Base-by-base conservation (phyloP, 2,329 filamentous ascomycete species). In the Microdochium bolleyi region DNA sequence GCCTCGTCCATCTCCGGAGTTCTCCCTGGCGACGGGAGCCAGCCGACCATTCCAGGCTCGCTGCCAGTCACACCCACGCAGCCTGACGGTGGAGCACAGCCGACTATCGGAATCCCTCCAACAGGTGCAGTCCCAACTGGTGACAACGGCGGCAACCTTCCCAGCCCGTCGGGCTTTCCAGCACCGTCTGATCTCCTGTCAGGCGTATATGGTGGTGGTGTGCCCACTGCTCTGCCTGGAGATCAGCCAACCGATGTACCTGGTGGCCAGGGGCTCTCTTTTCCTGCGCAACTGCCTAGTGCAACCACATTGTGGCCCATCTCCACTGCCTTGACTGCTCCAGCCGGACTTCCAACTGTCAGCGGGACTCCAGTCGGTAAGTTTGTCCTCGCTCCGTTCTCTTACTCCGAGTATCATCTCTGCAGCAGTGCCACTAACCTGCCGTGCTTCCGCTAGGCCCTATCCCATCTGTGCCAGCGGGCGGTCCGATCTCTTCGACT, bases 211-310 rank as follows among this genome's bases (percentile, higher is more conserved):
- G 41, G 41, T 8, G n/a, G 14, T 16, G 55, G 57, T 41, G 55
- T 53, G 21, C 56, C 56, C 11, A 60, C 52, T 48, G 44, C 56
- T 50, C 52, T 57, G 30, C 52, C 58, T 44, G 54, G 52, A 34
- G 56, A 59, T 13, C 38, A 21, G 22, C 41, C 7, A 48, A 44
- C 24, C 19, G 49, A 49, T 21, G 52, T 50, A 13, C 37, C 57
- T 51, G 57, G 51, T 24, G 53, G 51, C 25, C 56, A 56, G 49
- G 54, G 49, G 3, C 14, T 50, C n/a, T 52, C 53, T 22, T 50
- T 44, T 8, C 24, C 38, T 38, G 51, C 53, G 44, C 53, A 48
- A n/a, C 44, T 48, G 13, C 54, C 54, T 11, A 52, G 51, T 24
- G 55, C 57, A 5, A 32, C 53, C 7, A 46, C 41, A 22, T 46